These are phyloP conservation scores for Corymbia maculata DNA, from an alignment of 345 rosid species.

Conservation along the genomic window DNA sequence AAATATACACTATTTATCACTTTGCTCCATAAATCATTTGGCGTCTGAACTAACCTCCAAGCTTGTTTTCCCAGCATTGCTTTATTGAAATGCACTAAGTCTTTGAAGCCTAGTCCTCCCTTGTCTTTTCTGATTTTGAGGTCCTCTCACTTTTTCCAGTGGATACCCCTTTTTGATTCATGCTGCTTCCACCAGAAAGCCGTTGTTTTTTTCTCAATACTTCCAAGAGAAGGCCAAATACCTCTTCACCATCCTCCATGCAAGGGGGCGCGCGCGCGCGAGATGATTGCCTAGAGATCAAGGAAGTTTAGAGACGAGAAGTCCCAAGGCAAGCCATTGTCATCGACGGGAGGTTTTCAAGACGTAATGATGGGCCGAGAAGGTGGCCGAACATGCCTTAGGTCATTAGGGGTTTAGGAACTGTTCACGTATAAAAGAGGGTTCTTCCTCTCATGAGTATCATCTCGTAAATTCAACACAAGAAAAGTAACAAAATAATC, in stretches of 20 bases:
- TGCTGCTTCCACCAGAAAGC: too few relatives aligned
- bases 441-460: neutral
- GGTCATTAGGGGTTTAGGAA: neutral
- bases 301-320: accelerated
- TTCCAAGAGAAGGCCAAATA: neutral
- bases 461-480: accelerated
- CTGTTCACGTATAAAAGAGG: accelerated
- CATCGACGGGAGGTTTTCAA: accelerated
- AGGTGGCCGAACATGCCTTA: neutral
- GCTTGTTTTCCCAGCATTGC: too few relatives aligned
- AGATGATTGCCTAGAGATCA: neutral
- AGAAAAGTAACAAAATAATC: neutral
- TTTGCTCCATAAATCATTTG: too few relatives aligned
- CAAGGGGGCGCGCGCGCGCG: neutral
- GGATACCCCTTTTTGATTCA: too few relatives aligned
- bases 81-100: too few relatives aligned
- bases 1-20: too few relatives aligned
- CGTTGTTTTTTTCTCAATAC: too few relatives aligned
- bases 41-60: too few relatives aligned
- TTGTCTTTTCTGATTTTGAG: too few relatives aligned
- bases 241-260: neutral
- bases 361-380: neutral
- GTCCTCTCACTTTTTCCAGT: too few relatives aligned
- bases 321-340: neutral
- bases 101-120: too few relatives aligned